Conservation (phyloP, 2,329 filamentous ascomycete species). For the Bipolaris victoriae region DNA sequence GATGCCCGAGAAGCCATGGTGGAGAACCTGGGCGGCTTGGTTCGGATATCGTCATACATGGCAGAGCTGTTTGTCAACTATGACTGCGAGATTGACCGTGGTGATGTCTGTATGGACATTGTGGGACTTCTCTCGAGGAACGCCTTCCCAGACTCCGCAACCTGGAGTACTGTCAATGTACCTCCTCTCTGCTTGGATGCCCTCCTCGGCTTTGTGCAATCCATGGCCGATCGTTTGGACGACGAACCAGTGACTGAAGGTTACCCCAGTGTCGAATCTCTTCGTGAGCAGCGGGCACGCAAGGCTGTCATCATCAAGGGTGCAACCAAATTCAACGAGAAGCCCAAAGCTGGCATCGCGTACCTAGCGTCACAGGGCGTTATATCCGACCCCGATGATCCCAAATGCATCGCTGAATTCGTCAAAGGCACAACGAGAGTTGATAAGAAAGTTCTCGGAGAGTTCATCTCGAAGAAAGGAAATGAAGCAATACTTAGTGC, state of each 20-base stretch:
- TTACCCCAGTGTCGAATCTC: constrained; percentile 67
- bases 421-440: constrained; percentile 85
- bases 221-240: constrained; percentile 83
- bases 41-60: constrained; percentile 93
- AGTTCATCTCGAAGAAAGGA: constrained; percentile 88
- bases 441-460: constrained; percentile 88
- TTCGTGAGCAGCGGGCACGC: constrained; percentile 75
- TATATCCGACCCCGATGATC: constrained; percentile 75
- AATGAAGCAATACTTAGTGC: constrained; percentile 85
- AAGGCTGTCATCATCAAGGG: constrained; percentile 92
- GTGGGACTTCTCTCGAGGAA: constrained; percentile 91
- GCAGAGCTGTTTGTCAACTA: constrained; percentile 97
- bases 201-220: constrained; percentile 87
- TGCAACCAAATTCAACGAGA: constrained; percentile 92
- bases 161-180: constrained; percentile 98
- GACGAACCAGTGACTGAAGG: constrained; percentile 69
- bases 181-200: constrained; percentile 94
- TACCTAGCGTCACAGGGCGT: constrained; percentile 86
- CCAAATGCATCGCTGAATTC: constrained; percentile 82
- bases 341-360: constrained; percentile 84
- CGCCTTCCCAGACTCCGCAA: constrained; percentile 94
- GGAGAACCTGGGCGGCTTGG: constrained; percentile 89
- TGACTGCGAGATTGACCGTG: constrained; percentile 90
- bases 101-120: constrained; percentile 94
- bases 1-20: constrained; percentile 98